Evolutionary conservation across 1,284 basidiomycete species (phyloP).

Genomic region (Tausonia pullulans): DNA sequence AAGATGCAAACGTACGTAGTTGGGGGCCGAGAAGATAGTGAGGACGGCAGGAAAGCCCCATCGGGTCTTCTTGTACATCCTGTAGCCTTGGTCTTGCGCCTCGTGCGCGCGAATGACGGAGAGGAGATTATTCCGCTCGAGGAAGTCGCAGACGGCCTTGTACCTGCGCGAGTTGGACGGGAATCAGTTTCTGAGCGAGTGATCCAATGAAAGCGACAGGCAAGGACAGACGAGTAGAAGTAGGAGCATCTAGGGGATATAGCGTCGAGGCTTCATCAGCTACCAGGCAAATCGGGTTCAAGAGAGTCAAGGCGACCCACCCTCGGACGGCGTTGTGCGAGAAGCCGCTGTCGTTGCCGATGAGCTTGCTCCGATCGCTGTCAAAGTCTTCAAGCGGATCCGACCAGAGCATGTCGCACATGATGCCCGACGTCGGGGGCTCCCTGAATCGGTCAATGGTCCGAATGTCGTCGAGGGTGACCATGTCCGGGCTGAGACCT

Average conservation of each 20-base stretch:
- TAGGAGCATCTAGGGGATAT: constrained; percentile 51
- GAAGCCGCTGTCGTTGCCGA: constrained; percentile 58
- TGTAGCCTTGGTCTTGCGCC: constrained; percentile 89
- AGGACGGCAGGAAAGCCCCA: constrained; percentile 83
- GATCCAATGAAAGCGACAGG: constrained; percentile 6
- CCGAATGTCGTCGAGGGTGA: constrained; percentile 81
- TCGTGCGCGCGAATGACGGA: constrained; percentile 92
- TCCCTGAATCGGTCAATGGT: constrained; percentile 84
- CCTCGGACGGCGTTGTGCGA: constrained; percentile 88
- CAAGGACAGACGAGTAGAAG: constrained; percentile 72
- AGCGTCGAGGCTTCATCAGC: too few species aligned
- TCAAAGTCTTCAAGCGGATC: constrained; percentile 92
- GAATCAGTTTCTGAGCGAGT: background rate
- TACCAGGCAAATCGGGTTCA: too few species aligned
- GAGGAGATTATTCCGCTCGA: constrained; percentile 86
- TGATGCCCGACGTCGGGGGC: constrained; percentile 83
- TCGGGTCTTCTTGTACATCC: constrained; percentile 95
- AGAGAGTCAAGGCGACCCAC: too few species aligned
- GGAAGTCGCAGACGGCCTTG: constrained; percentile 82
- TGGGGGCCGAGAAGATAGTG: constrained; percentile 71
- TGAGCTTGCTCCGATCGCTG: constrained; percentile 42
- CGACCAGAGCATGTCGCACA: constrained; percentile 93
- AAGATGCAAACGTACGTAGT: constrained; percentile 38
- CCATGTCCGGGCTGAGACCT: constrained; percentile 78
- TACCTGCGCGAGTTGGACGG: constrained; percentile 45